Evolutionary conservation across 306 rosid genomes (phyloP), one percentile per base, ranked within the genome.

Genomic region (Carpinus viminea): DNA sequence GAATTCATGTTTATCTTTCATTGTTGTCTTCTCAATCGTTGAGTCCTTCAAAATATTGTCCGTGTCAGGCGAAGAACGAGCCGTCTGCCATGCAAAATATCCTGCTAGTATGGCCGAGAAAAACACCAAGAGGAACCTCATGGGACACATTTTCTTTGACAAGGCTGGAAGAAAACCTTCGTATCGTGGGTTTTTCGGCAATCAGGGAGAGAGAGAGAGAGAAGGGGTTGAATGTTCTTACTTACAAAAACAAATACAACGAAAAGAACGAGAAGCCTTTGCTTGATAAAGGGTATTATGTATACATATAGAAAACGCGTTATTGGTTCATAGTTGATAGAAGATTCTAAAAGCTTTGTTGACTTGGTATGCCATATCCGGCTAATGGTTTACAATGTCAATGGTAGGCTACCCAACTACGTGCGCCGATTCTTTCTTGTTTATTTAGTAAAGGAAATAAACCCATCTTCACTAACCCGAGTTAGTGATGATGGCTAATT

Each of bases 61-160:
- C 17, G 62, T 47, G 59, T 70, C 84, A 0, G 84, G 71, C 3
- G 90, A 54, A 83, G 91, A 84, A 74, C 78, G 70, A 77, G 86
- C 64, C 3, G 91, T 84, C 74, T 78, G 86, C 95, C 94, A 93
- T 1, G 95, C 90, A 60, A 82, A 77, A 68, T 91, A 91, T 31
- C 85, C 97, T 0, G 97, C 93, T 3, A 93, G 51, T 0, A 81
- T 46, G 28, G 95, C 87, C 3, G 98, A 91, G 86, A 91, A 85
- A 78, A 93, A 91, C 66, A 93, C 79, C 81, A 91, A 78, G 77
- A 93, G 82, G 85, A 93, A 91, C 81, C 93, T 84, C 8, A 93
- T 82, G 53, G 97, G 95, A 80, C 97, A 93, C 98, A 88, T 93
- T 13, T 68, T 74, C 74, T 59, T 59, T 21, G 34, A 59, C 2